Evolutionary conservation across 345 rosid species (phyloP).

Genomic region (Ricinus communis): DNA sequence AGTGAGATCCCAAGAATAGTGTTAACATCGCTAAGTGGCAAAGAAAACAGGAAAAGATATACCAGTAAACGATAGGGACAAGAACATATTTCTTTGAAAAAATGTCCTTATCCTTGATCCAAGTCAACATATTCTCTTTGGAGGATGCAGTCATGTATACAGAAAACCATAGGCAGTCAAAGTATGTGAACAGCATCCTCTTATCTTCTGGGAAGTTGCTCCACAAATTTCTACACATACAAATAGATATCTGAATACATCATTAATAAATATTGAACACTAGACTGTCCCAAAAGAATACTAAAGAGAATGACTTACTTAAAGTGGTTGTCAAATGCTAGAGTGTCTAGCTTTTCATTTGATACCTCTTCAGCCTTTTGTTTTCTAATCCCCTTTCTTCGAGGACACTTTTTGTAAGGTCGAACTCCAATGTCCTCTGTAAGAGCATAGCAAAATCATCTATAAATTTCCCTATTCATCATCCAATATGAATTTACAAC

Average conservation of each 20-base stretch:
- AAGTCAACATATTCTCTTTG: slow-evolving; percentile 39
- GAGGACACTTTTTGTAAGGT: slow-evolving; percentile 34
- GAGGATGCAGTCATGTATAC: slow-evolving; percentile 38
- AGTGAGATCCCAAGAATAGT: too few species aligned
- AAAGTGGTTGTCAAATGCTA: slow-evolving; percentile 31
- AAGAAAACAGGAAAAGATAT: background rate
- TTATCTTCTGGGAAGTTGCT: slow-evolving; percentile 44
- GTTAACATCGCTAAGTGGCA: background rate
- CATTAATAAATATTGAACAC: background rate
- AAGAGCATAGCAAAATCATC: slow-evolving; percentile 11
- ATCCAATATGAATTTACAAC: background rate
- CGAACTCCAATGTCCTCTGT: slow-evolving; percentile 21
- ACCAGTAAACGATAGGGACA: slow-evolving; percentile 73
- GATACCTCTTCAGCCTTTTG: slow-evolving; percentile 19
- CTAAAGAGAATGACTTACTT: slow-evolving; percentile 39
- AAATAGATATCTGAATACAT: slow-evolving; percentile 8
- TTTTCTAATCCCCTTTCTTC: slow-evolving; percentile 27
- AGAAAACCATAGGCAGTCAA: slow-evolving; percentile 58
- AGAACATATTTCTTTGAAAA: slow-evolving; percentile 61
- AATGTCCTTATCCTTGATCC: slow-evolving; percentile 53
- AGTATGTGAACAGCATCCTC: slow-evolving; percentile 39
- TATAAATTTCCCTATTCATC: background rate
- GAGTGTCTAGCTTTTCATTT: background rate
- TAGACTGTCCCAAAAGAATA: background rate
- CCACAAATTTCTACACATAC: slow-evolving; percentile 51